Evolutionary conservation across 2,329 filamentous ascomycete species (phyloP).

Genomic region (Ceratocystis alfenasii): DNA sequence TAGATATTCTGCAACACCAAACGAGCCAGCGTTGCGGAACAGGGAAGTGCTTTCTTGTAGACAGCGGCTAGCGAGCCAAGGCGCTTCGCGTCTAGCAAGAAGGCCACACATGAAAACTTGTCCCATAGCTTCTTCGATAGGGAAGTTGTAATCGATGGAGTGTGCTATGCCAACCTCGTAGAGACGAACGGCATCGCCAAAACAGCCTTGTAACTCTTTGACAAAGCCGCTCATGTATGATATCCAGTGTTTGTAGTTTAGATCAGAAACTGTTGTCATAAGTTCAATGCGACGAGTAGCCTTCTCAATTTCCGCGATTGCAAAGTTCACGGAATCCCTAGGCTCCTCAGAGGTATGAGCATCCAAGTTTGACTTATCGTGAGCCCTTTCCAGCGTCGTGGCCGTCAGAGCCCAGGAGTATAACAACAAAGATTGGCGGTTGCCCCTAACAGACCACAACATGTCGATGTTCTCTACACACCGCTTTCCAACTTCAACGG

Average conservation of each 20-base stretch:
- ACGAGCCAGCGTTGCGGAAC: slow-evolving; percentile 57
- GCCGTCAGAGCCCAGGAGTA: slow-evolving; percentile 47
- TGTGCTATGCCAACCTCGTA: slow-evolving; percentile 66
- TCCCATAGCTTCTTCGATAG: slow-evolving; percentile 60
- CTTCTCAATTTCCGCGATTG: slow-evolving; percentile 41
- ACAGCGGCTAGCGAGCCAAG: slow-evolving; percentile 56
- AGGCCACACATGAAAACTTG: slow-evolving; percentile 64
- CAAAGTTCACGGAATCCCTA: slow-evolving; percentile 34
- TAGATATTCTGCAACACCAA: slow-evolving; percentile 55
- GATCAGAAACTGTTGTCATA: slow-evolving; percentile 45
- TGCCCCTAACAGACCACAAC: slow-evolving; percentile 50
- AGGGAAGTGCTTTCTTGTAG: slow-evolving; percentile 55
- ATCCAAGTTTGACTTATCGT: slow-evolving; percentile 32
- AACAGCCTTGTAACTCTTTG: slow-evolving; percentile 47
- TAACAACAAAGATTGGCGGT: slow-evolving; percentile 45
- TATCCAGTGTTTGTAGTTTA: slow-evolving; percentile 62
- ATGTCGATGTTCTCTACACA: slow-evolving; percentile 38
- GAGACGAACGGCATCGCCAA: slow-evolving; percentile 46
- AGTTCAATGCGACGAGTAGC: slow-evolving; percentile 51
- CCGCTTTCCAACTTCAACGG: slow-evolving; percentile 43
- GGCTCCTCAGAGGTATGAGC: slow-evolving; percentile 9
- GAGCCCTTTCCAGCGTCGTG: slow-evolving; percentile 38
- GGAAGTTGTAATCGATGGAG: slow-evolving; percentile 52
- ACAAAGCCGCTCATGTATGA: slow-evolving; percentile 57
- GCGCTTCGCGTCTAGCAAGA: slow-evolving; percentile 52